These are phyloP conservation scores for Solanum chiquidenum DNA, from an alignment of 257 asterid species.

Conservation along the genomic window DNA sequence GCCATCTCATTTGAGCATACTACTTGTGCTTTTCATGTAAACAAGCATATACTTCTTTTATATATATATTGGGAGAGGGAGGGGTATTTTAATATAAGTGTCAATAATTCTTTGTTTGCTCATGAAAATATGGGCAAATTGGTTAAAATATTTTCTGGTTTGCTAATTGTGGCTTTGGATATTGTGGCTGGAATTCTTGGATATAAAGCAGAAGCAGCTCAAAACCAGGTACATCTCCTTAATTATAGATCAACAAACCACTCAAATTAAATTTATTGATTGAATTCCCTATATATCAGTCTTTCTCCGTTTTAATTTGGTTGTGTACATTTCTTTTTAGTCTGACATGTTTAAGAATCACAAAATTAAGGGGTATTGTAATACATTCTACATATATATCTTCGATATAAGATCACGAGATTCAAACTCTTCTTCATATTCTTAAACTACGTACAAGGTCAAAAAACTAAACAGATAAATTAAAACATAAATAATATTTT, in stretches of 20 bases:
- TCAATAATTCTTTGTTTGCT: not conserved
- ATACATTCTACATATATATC: not conserved
- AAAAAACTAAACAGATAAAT: not conserved
- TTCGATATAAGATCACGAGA: not conserved
- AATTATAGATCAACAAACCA: not conserved
- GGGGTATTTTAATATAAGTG: not conserved
- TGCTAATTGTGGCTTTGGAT: slow-evolving; percentile 61
- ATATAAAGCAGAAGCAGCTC: slow-evolving; percentile 71
- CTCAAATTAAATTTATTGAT: not conserved
- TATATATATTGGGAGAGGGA: not conserved
- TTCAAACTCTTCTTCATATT: not conserved
- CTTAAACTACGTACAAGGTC: not conserved
- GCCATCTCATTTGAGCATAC: not conserved
- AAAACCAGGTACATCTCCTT: slow-evolving; percentile 39
- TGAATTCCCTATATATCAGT: not conserved
- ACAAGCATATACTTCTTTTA: not conserved
- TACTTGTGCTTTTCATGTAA: not conserved
- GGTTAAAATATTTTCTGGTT: slow-evolving; percentile 47
- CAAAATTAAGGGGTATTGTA: not conserved
- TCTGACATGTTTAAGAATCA: not conserved
- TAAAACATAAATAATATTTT: not conserved
- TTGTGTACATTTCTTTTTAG: not conserved
- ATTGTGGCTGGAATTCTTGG: slow-evolving; percentile 65
- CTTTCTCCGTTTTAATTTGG: not conserved
- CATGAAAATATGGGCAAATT: slow-evolving; percentile 35